phyloP scores from a whole-genome alignment of 345 rosid species.

The Salix purpurea region DNA sequence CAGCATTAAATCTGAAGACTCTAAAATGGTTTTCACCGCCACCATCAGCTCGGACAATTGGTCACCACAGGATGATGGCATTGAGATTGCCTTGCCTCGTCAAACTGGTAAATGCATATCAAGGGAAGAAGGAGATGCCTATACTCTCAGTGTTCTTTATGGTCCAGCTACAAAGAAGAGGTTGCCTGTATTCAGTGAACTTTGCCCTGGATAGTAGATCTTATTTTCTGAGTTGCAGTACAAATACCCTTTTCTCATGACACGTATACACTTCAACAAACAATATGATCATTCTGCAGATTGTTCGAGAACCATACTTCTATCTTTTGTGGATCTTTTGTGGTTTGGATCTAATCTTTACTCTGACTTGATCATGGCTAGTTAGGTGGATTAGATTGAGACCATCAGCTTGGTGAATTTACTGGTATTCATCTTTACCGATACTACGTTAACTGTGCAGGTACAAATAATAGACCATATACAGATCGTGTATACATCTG shows the following conservation, averaged over 20 bases:
- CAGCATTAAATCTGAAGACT: background rate
- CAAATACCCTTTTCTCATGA: background rate
- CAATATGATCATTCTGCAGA: background rate
- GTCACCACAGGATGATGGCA: conserved; percentile 70
- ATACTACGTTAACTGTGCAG: background rate
- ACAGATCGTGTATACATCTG: background rate
- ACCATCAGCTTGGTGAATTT: background rate
- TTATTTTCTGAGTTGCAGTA: background rate
- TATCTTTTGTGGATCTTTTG: background rate
- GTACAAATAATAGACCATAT: background rate
- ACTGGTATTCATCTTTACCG: background rate
- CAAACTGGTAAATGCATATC: conserved; percentile 19
- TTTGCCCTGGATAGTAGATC: conserved; percentile 23
- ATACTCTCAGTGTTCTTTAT: conserved; percentile 27
- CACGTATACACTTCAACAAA: background rate
- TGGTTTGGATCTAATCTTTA: background rate
- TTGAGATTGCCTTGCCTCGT: conserved; percentile 37
- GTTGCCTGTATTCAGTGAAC: conserved; percentile 33
- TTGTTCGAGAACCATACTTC: background rate
- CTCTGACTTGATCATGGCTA: background rate
- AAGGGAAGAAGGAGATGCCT: conserved; percentile 27
- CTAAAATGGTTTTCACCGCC: background rate
- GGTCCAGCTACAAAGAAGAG: conserved; percentile 33
- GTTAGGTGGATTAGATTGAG: background rate
- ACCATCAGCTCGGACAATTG: conserved; percentile 24